Base-by-base conservation (phyloP, 129 eudicot genomes). In the Escallonia herrerae region DNA sequence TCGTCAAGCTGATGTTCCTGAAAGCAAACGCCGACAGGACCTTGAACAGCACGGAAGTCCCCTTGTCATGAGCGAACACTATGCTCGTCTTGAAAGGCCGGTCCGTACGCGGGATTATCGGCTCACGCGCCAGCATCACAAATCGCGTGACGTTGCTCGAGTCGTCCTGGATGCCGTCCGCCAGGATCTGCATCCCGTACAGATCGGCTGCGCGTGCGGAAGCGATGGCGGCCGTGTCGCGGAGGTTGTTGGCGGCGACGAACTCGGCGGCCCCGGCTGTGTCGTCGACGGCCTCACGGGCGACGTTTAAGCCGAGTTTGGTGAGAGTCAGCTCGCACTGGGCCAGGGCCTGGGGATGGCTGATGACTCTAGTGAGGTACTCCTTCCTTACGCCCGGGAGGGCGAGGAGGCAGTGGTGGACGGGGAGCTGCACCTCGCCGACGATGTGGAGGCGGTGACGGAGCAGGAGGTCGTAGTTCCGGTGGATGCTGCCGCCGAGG, bases 381-480 rank as follows among this genome's bases (percentile, higher is more conserved):
- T 91, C 96, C 11, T 77, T 88, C 2, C 95, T 73, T 15, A 83
- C 82, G 15, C 96, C 98, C 5, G 96, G 98, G 37, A 88, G 71
- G 4, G 91, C 95, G 6, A 88, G 55, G 22, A 93, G 81, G 67
- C 99, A 93, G 80, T 93, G 99, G 65, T 80, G 84, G 42, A 93
- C 91, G 2, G 95, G 85, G 40, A 83, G 81, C 55, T 93, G 95
- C 3, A 88, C 87, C 63, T 93, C 98, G 0, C 98, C 96, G 60
- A 93, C 98, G 15, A 88, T 93, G 69, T 93, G 98, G 59, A 93
- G 87, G 33, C 96, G 86, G 80, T 93, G 98, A 13, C 98, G 89
- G 79, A 93, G 95, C 33, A 93, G 89, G 3, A 93, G 87, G 51
- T 93, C 98, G 67, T 93, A 93, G 62, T 86, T 93, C 40, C 96